phyloP scores from a whole-genome alignment of 2,329 filamentous ascomycete genomes.

The Sarocladium strictum region DNA sequence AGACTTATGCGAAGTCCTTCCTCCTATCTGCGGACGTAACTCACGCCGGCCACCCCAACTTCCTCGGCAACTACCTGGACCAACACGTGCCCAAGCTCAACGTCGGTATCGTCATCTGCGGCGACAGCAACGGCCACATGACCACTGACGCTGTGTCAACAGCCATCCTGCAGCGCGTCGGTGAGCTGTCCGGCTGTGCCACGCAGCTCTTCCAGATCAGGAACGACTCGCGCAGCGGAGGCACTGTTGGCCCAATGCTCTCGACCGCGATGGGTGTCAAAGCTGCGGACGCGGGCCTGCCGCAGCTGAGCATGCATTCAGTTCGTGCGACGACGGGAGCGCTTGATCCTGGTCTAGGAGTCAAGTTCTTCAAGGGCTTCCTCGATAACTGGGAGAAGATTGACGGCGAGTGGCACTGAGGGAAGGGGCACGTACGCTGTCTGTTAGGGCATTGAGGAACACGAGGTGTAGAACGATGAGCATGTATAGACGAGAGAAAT shows the following conservation, averaged over 20 bases:
- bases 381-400: constrained; percentile 80
- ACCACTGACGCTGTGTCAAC: constrained; percentile 86
- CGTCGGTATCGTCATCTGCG: constrained; percentile 72
- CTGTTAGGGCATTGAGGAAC: not conserved
- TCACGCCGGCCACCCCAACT: constrained; percentile 93
- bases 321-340: constrained; percentile 83
- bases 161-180: constrained; percentile 71
- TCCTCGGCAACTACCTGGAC: constrained; percentile 73
- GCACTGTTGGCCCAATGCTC: constrained; percentile 91
- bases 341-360: constrained; percentile 80
- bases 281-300: constrained; percentile 80
- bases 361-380: constrained; percentile 84
- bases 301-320: constrained; percentile 91
- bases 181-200: constrained; percentile 63
- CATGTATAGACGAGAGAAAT: constrained; percentile 5
- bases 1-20: constrained; percentile 89
- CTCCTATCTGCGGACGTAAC: constrained; percentile 88
- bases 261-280: constrained; percentile 74
- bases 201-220: constrained; percentile 92
- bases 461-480: not conserved
- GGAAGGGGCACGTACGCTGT: not conserved
- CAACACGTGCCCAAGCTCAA: constrained; percentile 86
- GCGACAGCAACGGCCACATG: constrained; percentile 91
- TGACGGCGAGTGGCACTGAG: constrained; percentile 63
- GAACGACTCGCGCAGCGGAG: constrained; percentile 83